phyloP scores from a whole-genome alignment of 352 stramenopile species.

The Pythium coloratum region DNA sequence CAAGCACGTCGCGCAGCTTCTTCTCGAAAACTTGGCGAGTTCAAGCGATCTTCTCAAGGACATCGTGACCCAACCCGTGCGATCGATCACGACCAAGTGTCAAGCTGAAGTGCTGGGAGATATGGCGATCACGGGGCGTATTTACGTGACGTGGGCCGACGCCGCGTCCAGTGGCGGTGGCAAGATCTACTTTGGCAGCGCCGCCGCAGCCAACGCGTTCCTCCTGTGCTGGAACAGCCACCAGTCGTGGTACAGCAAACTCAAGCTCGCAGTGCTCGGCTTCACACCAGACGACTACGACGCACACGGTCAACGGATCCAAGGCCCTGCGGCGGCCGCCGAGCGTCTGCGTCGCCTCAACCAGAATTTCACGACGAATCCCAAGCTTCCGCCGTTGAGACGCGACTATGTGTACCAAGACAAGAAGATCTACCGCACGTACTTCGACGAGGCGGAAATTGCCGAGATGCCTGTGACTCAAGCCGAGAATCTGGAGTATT shows the following conservation, averaged over 20 bases:
- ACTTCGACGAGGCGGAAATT: conserved; percentile 9
- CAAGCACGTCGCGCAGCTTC: neutral
- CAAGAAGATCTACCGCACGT: neutral
- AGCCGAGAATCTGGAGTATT: neutral
- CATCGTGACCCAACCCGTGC: neutral
- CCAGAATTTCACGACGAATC: neutral
- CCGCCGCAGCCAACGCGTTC: neutral
- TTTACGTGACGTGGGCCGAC: neutral
- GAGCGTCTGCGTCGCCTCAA: neutral
- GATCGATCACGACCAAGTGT: neutral
- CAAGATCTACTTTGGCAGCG: neutral
- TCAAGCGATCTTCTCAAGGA: neutral
- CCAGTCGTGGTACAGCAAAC: neutral
- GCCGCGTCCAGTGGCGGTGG: neutral
- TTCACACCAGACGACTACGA: neutral
- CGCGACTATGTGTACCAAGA: neutral
- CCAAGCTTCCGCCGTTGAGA: conserved; percentile 4
- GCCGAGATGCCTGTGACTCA: neutral
- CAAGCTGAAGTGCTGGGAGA: neutral
- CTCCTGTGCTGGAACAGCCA: neutral
- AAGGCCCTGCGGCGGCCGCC: neutral
- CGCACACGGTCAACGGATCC: neutral
- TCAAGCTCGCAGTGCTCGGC: neutral
- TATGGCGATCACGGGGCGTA: neutral
- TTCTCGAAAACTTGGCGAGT: neutral